These are phyloP conservation scores for Lippia alba DNA, from an alignment of 305 asterid species.

Conservation along the genomic window DNA sequence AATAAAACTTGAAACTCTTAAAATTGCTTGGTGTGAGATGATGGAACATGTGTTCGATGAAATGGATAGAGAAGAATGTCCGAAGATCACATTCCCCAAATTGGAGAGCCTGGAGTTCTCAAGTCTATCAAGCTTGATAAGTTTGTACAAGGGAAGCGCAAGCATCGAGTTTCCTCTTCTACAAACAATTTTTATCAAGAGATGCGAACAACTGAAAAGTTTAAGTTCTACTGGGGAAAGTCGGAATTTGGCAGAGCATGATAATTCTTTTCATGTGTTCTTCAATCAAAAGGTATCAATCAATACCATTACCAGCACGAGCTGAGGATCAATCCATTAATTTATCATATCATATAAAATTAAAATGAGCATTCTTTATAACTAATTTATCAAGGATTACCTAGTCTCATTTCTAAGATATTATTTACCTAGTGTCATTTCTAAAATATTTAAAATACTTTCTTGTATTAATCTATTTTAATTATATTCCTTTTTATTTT, in stretches of 20 bases:
- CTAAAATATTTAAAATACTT: too few species aligned
- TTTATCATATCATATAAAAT: too few species aligned
- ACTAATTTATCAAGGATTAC: too few species aligned
- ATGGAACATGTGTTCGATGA: neutral
- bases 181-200: rapidly evolving
- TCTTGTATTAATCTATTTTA: too few species aligned
- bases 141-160: conserved; percentile 15
- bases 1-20: neutral
- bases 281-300: conserved; percentile 13
- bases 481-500: too few species aligned
- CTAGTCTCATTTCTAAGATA: too few species aligned
- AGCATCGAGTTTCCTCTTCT: conserved; percentile 28
- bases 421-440: too few species aligned
- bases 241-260: neutral
- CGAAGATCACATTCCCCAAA: conserved; percentile 18
- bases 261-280: conserved; percentile 7
- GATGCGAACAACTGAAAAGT: neutral
- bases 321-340: neutral
- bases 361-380: too few species aligned
- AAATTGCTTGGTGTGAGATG: neutral
- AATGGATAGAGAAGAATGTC: neutral
- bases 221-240: neutral
- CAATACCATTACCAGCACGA: neutral
- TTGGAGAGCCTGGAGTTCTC: neutral
- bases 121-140: neutral